Evolutionary conservation across 208 protist genomes (phyloP).

Genomic region (Entamoeba histolytica): DNA sequence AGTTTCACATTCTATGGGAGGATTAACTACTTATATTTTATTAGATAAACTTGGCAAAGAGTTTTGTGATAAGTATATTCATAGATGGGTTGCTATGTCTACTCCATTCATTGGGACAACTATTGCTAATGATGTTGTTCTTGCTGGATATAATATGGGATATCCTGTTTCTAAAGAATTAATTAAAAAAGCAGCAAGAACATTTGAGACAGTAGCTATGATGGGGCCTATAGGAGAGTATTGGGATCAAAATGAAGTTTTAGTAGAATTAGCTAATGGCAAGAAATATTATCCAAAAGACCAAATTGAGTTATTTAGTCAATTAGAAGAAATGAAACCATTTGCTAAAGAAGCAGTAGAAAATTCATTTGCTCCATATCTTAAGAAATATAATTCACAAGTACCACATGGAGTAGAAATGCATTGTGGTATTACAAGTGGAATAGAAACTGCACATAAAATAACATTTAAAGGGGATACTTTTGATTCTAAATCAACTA

Average conservation of each 20-base stretch:
- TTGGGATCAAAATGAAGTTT: neutral
- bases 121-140: neutral
- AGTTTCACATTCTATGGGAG: neutral
- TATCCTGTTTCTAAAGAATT: neutral
- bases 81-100: neutral
- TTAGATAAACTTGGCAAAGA: neutral
- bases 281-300: neutral
- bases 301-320: neutral
- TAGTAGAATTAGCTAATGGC: neutral
- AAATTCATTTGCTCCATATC: neutral
- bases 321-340: neutral
- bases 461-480: too few relatives aligned
- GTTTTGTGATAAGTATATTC: neutral
- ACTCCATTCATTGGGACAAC: neutral
- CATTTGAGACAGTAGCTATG: neutral
- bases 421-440: neutral
- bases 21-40: neutral
- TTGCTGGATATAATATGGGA: neutral
- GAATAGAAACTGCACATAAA: neutral
- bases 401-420: neutral
- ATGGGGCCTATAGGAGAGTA: neutral
- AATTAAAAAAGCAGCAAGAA: neutral
- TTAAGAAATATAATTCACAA: neutral
- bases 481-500: too few relatives aligned
- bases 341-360: neutral